Base-by-base conservation (phyloP, 352 stramenopile genomes). In the Globisporangium rhizosaccharum region DNA sequence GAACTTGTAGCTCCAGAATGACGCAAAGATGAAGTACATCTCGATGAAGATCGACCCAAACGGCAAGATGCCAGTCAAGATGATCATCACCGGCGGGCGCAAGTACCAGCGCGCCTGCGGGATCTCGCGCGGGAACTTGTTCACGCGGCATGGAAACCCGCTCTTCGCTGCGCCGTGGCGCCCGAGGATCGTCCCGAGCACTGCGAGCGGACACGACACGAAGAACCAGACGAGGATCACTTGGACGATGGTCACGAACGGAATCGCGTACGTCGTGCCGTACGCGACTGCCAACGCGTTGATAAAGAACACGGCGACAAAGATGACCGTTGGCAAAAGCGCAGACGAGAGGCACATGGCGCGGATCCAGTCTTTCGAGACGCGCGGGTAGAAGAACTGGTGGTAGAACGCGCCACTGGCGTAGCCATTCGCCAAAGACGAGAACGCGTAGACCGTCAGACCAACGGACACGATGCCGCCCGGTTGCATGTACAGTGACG, bases 1-100 rank as follows among this genome's bases (percentile, higher is more conserved):
- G 76, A 99, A 99, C 79, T 99, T 99, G 92, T 99, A 99, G 75
- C 98, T 98, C 97, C 97, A 99, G 63, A 99, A 98, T 44, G 94
- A 98, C 7, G 97, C 98, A 70, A 99, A 98, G 70, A 99, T 98
- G 85, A 99, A 99, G 78, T 99, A 99, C 75, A 99, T 98, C 79
- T 99, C 97, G 69, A 99, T 99, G 71, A 99, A 99, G 71, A 99
- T 99, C 48, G 89, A 98, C 42, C 96, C 97, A 57, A 99, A 99
- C 44, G 96, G 97, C 17, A 99, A 76, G n/a, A 99, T 82, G 25
- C 97, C 97, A 42, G 96, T 98, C 23, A 98, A 72, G 25, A 92
- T 73, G 51, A 98, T 96, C 62, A 99, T 80, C 57, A 98, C 85
- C 23, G 72, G 70, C 20, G 85, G 76, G 20, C 85, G 82, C 41